A percentile compares a stretch with the other conserved stretches of the same genome.
Conservation (phyloP, 768 basidiomycete species). For the Tricholoma hemisulphureum region DNA sequence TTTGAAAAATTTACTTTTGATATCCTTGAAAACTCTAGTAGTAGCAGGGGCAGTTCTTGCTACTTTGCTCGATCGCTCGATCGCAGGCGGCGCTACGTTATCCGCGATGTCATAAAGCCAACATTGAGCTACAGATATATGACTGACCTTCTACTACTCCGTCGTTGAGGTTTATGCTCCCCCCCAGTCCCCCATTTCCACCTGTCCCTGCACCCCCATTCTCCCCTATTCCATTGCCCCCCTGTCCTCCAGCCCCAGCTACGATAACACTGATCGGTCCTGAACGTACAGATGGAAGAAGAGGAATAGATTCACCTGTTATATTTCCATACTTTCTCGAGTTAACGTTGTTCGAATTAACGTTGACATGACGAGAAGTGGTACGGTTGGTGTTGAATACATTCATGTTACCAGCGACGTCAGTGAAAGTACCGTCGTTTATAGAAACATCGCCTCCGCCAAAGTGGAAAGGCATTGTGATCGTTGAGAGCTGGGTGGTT, state of each 20-base stretch:
- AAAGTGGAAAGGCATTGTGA: not conserved
- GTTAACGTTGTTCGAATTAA: not conserved
- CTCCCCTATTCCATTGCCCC: not conserved
- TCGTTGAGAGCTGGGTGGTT: not conserved
- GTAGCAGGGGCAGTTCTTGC: not conserved
- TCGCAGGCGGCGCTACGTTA: not conserved
- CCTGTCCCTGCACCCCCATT: not conserved
- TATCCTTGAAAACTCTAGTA: not conserved
- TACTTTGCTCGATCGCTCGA: not conserved
- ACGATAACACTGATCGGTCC: not conserved
- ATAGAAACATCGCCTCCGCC: not conserved
- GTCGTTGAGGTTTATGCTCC: not conserved
- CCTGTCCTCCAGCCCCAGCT: not conserved
- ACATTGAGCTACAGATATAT: not conserved
- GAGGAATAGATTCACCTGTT: not conserved
- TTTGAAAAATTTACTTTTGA: not conserved
- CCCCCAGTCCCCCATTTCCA: not conserved
- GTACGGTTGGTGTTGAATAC: not conserved
- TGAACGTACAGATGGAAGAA: not conserved
- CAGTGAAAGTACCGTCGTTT: not conserved
- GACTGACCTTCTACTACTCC: not conserved
- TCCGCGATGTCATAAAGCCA: not conserved
- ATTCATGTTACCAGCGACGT: not conserved
- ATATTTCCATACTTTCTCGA: not conserved
- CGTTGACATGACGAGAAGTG: not conserved